Base-by-base conservation (phyloP, 2,329 filamentous ascomycete species). In the Arachnomyces sp. region DNA sequence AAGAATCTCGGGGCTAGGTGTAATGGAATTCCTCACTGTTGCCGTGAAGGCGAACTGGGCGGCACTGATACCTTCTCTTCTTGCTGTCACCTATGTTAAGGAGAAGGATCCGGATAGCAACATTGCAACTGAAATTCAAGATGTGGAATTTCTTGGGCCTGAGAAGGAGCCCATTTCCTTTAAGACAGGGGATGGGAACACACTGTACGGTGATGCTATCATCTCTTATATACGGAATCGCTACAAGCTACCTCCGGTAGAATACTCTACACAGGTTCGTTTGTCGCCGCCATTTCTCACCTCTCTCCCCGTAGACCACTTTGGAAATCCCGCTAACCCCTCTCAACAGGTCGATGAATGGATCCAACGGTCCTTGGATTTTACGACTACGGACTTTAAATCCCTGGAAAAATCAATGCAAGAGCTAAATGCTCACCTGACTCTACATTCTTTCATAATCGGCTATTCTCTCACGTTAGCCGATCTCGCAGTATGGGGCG, bases 341-440 rank as follows among this genome's bases (percentile, higher is more conserved):
- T 25, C 4, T 36, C 8, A 31, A 34, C 40, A 50, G 48, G 40
- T 51, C 17, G 43, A 49, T 20, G 47, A 51, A 18, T 51, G 49
- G 49, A 9, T 51, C 29, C 39, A 45, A 30, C 37, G 48, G 15
- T 41, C 49, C 18, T 20, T 30, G 11, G 43, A 43, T 16, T 37
- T 51, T 14, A 39, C 31, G 30, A 25, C 34, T 28, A 25, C 42
- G 6, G 43, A 51, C 17, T 51, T 51, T 36, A 51, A 51, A 34
- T 30, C 45, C 7, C 36, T 52, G 32, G 48, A 52, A 9, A 43
- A 47, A 28, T 44, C 48, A 2, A 31, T 52, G 43, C 50, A 49
- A 28, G 49, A 52, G 28, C 40, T 52, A 3, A 47, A 52, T 14
- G 40, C 47, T 11, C 49, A 52, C 38, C 40, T 52, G 28, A 48